Conservation (phyloP, 768 basidiomycete species). For the button mushroom (Agaricus bisporus) region DNA sequence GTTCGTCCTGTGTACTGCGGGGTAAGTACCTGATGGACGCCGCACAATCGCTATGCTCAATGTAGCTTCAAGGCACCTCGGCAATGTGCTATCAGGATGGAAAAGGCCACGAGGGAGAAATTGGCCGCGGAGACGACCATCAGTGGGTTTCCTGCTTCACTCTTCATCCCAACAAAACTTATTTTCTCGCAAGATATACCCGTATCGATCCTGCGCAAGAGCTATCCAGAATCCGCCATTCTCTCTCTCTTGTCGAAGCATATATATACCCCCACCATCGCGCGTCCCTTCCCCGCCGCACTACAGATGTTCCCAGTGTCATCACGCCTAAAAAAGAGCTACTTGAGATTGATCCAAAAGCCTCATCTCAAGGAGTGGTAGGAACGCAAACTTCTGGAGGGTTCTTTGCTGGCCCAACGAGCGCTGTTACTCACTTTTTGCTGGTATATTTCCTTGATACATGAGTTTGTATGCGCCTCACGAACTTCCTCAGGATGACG, state of each 20-base stretch:
- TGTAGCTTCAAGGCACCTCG: slow-evolving; percentile 54
- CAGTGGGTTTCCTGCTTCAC: slow-evolving; percentile 28
- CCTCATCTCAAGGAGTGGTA: slow-evolving; percentile 56
- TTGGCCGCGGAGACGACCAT: slow-evolving; percentile 54
- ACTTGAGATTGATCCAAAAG: slow-evolving; percentile 39
- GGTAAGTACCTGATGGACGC: slow-evolving; percentile 36
- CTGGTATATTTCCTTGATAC: slow-evolving; percentile 34
- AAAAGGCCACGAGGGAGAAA: slow-evolving; percentile 50
- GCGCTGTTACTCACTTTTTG: slow-evolving; percentile 62
- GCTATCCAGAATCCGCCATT: slow-evolving; percentile 63
- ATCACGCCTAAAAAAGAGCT: slow-evolving; percentile 54
- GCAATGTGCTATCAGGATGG: slow-evolving; percentile 77
- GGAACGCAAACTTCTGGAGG: slow-evolving; percentile 62
- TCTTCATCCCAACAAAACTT: slow-evolving; percentile 10
- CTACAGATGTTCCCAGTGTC: slow-evolving; percentile 28
- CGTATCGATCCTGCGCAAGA: slow-evolving; percentile 61
- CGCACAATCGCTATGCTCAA: slow-evolving; percentile 20
- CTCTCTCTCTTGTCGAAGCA: slow-evolving; percentile 60
- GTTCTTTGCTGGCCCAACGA: slow-evolving; percentile 76
- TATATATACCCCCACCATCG: slow-evolving; percentile 46
- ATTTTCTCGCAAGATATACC: slow-evolving; percentile 26
- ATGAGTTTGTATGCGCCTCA: not conserved
- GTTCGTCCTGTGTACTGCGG: slow-evolving; percentile 80
- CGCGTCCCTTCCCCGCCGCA: slow-evolving; percentile 26
- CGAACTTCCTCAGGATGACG: slow-evolving; percentile 29